These are phyloP conservation scores for Bacidia rubella DNA, from an alignment of 495 filamentous ascomycete genomes.

Conservation along the genomic window DNA sequence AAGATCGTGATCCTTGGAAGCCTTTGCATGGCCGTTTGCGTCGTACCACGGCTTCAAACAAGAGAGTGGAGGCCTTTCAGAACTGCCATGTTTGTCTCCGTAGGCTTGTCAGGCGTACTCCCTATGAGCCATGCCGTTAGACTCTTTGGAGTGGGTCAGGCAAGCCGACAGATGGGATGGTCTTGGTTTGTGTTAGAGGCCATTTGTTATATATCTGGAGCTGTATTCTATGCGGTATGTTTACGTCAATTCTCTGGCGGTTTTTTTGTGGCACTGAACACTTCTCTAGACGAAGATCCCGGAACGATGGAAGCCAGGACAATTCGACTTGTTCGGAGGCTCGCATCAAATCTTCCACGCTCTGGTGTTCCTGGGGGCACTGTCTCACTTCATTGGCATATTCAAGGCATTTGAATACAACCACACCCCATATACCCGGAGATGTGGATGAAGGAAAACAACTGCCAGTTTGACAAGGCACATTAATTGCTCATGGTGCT, in stretches of 20 bases:
- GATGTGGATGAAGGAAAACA: too few species aligned
- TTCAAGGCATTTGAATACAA: slow-evolving; percentile 10
- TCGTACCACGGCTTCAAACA: background rate
- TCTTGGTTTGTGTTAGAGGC: background rate
- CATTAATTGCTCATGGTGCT: too few species aligned
- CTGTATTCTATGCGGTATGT: background rate
- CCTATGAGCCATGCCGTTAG: background rate
- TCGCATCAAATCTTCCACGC: slow-evolving; percentile 76
- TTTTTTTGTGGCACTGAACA: background rate
- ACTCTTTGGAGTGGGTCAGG: background rate
- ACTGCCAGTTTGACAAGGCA: too few species aligned
- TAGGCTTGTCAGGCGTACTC: background rate
- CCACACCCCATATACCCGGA: too few species aligned
- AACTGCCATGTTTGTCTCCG: background rate
- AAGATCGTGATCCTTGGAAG: background rate
- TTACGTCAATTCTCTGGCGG: background rate
- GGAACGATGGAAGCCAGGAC: slow-evolving; percentile 25
- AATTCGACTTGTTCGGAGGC: slow-evolving; percentile 62
- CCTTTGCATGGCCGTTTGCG: background rate
- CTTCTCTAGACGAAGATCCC: slow-evolving; percentile 25
- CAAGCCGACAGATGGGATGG: too few species aligned
- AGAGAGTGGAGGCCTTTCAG: background rate
- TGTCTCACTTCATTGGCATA: slow-evolving; percentile 10
- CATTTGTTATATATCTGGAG: background rate
- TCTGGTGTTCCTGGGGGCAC: slow-evolving; percentile 32